Base-by-base conservation (phyloP, 2,329 filamentous ascomycete species). In the Exophiala dermatitidis region DNA sequence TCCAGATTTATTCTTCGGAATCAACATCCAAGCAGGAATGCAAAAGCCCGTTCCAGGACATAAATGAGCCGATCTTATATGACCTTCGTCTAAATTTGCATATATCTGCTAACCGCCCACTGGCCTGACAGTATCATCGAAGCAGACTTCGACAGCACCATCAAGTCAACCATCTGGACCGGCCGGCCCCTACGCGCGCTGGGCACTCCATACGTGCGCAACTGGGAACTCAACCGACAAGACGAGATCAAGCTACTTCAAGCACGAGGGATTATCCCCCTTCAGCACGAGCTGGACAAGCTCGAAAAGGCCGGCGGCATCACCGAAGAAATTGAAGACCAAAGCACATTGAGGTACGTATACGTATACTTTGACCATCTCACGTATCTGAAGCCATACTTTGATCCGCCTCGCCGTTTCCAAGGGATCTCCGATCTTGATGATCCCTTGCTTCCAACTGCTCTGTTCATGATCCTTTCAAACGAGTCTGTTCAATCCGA, bases 101-200 rank as follows among this genome's bases (percentile, higher is more conserved):
- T 36, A 36, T 36, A 7, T 36, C 33, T n/a, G 7, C 33, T 36
- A n/a, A 7, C 33, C n/a, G 33, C 33, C 33, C n/a, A 36, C 33
- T 36, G 33, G n/a, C 33, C 33, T 36, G 33, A 81, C 59, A 82
- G 80, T 38, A 87, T 94, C 0, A 83, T 91, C 1, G 72, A 71
- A 26, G 88, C 86, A 56, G 76, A 72, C 2, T 87, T 86, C 59
- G 80, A 84, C 52, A 86, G 84, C 61, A 93, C 88, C 1, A 72
- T 88, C 61, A 74, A 86, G 42, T 91, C 88, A 4, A 74, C 93
- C 36, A 86, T 90, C n/a, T 68, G 93, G 8, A 83, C 81, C 40
- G 88, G 88, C 0, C 73, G 88, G 52, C 88, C 88, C 44, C 67
- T 93, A 67, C 75, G 88, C 48, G 82, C 87, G 66, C 80, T 79